phyloP scores from a whole-genome alignment of 2,329 filamentous ascomycete genomes.

The Leptographium galeiforme region DNA sequence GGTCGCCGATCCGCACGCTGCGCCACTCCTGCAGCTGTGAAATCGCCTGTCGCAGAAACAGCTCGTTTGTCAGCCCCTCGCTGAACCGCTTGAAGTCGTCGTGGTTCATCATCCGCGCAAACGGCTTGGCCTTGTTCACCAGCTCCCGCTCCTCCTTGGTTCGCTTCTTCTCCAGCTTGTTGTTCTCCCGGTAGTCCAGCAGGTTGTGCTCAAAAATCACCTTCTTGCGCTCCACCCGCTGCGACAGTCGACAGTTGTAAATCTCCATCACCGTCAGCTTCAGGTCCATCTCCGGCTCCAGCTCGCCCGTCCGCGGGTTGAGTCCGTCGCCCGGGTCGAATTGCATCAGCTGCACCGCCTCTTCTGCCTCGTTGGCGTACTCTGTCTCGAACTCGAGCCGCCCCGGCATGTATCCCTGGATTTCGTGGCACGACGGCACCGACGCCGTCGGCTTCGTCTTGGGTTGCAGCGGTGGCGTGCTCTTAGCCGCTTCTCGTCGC shows the following conservation, averaged over 20 bases:
- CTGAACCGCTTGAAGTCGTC: constrained; percentile 79
- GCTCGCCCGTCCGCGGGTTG: constrained; percentile 67
- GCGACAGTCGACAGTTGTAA: constrained; percentile 84
- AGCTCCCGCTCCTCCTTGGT: constrained; percentile 91
- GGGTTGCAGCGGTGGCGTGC: constrained; percentile 67
- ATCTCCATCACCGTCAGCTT: constrained; percentile 98
- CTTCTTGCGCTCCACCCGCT: constrained; percentile 87
- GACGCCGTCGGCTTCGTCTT: constrained; percentile 94
- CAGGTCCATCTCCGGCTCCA: constrained; percentile 92
- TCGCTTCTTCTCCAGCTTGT: constrained; percentile 78
- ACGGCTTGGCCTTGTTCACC: constrained; percentile 86
- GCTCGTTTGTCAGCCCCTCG: constrained; percentile 76
- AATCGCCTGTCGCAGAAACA: constrained; percentile 83
- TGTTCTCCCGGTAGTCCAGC: constrained; percentile 87
- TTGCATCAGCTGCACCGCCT: constrained; percentile 95
- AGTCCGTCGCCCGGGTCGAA: constrained; percentile 93
- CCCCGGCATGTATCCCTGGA: constrained; percentile 97
- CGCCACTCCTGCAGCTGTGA: constrained; percentile 89
- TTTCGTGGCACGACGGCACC: constrained; percentile 92
- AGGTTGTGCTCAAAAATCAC: constrained; percentile 92
- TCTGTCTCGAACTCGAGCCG: constrained; percentile 96
- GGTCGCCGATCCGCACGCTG: constrained; percentile 65
- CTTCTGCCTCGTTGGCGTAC: constrained; percentile 94
- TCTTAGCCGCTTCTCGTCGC: constrained; percentile 74
- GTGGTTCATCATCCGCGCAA: constrained; percentile 92